Base-by-base conservation (phyloP, 768 basidiomycete genomes). In the Xerocomus spinulosus region DNA sequence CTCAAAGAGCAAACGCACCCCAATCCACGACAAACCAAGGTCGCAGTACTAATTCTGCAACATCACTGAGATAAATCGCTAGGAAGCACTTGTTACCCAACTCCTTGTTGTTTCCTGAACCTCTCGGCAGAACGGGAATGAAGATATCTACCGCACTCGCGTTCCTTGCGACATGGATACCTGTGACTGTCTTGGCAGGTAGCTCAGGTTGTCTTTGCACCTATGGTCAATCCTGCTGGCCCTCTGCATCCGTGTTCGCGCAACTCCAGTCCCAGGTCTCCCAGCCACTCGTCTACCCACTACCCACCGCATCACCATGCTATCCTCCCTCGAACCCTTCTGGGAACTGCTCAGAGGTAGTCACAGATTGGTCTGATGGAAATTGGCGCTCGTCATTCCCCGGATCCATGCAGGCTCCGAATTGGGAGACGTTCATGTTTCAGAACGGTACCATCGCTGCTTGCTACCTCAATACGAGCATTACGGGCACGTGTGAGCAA, bases 391-490 rank as follows among this genome's bases (percentile, higher is more conserved):
- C 75, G 0, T 60, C 68, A 21, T 61, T 70, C 18, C 55, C 74
- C 7, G 74, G 75, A 2, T 61, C 39, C n/a, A 28, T 28, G 39
- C 9, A 40, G 46, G 38, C 49, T 5, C 42, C 56, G 1, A 68
- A 70, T 36, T 70, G 53, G 29, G 71, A 66, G 54, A 67, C 56
- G 24, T 74, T 60, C 42, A 56, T 60, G 1, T 72, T 64, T 25
- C 47, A 39, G 18, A 78, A 76, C 53, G 76, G 72, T 15, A 77
- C 74, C 30, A 75, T 78, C 38, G 70, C 71, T 1, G 43, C 50
- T 2, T 59, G 52, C 33, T 55, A 46, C 39, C 47, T 72, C 36
- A 68, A 74, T 20, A 73, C 71, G 13, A 48, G 52, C 25, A 43
- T 64, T 47, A 52, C 50, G 2, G 52, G 36, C 9, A 25, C n/a